These are phyloP conservation scores for Pleurotus citrinopileatus DNA, from an alignment of 768 basidiomycete species.

Conservation along the genomic window DNA sequence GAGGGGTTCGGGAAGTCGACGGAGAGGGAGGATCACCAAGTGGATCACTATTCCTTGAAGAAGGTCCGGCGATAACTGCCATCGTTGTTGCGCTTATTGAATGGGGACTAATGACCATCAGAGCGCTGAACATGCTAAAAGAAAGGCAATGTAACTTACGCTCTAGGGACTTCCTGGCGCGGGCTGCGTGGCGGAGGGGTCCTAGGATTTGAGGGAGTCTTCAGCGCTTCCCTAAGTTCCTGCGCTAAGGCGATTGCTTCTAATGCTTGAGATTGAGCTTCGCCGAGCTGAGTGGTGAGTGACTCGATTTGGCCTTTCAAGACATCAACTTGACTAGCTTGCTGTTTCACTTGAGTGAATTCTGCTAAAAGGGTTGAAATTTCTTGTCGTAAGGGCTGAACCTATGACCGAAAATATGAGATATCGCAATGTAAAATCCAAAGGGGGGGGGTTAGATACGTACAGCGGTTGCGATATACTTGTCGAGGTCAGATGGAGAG, in stretches of 20 bases:
- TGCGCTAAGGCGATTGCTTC: conserved; percentile 15
- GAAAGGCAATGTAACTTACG: not conserved
- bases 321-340: conserved; percentile 29
- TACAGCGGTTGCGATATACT: conserved; percentile 33
- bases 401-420: conserved; percentile 4
- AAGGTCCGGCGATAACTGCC: conserved; percentile 3
- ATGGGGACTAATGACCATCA: not conserved
- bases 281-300: conserved; percentile 28
- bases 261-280: conserved; percentile 23
- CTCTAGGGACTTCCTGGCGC: conserved; percentile 3
- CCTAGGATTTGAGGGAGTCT: conserved; percentile 8
- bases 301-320: conserved; percentile 35
- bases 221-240: conserved; percentile 15
- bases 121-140: not conserved
- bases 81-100: conserved; percentile 8
- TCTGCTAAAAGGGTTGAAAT: conserved; percentile 26
- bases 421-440: not conserved
- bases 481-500: conserved; percentile 22
- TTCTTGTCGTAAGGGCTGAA: conserved; percentile 1
- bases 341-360: conserved; percentile 27
- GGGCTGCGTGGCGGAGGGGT: conserved; percentile 8
- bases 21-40: conserved; percentile 3
- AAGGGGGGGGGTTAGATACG: conserved; percentile 7
- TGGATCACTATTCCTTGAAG: conserved; percentile 3
- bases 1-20: conserved; percentile 12